Base-by-base conservation (phyloP, 2,329 filamentous ascomycete genomes). In the Phialophora chinensis region DNA sequence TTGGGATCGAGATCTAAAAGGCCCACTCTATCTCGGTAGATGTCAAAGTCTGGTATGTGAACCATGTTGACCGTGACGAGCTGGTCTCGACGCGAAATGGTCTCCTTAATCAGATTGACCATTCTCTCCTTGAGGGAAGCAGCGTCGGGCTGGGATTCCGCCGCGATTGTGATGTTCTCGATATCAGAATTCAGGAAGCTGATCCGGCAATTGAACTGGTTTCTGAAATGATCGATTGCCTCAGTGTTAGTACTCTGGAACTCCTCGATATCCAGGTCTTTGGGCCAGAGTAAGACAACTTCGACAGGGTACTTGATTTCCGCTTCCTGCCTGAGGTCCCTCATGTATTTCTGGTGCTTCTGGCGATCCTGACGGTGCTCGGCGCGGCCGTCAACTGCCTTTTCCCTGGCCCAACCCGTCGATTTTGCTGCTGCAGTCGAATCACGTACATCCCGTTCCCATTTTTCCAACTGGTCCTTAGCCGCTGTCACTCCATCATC, bases 61-160 rank as follows among this genome's bases (percentile, higher is more conserved):
- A 72, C 65, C 17, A 70, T 59, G 33, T 60, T 71, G 54, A 68
- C 60, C 5, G 57, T 69, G 25, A 62, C n/a, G 20, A 72, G 64
- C 47, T 66, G 60, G 29, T 69, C 68, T 35, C 65, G 49, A 17
- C 62, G 60, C 12, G 67, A 62, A n/a, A 72, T 65, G 25, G 60
- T 64, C 50, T 72, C 72, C 55, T 69, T 71, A 54, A 72, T 63
- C 8, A 73, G 60, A 38, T 71, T 70, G 20, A 65, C 25, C 27
- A 72, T 62, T 44, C 72, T 60, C 27, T 53, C 50, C 61, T 66
- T 68, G 49, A 72, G 54, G 6, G 61, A 52, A 14, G 60, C 42
- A 35, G 69, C 55, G 38, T 64, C 55, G 5, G 63, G 38, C 29
- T 69, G 57, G 14, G 59, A 50, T 5, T 71, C 23, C 29, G 65